Conservation (phyloP, 176 grass and related monocot genomes). For the Cymbopogon citratus region DNA sequence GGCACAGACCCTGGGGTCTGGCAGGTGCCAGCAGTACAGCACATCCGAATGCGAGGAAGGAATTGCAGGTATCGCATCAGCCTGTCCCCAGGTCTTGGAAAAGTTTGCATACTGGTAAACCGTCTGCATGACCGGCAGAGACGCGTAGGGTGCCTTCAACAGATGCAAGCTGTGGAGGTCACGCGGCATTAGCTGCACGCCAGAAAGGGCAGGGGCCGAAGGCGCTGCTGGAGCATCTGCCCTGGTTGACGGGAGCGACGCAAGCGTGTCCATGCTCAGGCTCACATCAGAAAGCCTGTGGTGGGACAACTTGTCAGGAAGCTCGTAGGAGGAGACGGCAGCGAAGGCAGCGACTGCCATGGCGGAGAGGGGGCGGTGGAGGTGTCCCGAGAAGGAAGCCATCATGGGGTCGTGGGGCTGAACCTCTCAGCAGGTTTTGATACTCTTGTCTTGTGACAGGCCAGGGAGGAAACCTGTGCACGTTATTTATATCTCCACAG, state of each 20-base stretch:
- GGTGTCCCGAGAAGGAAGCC: constrained; percentile 55
- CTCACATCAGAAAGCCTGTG: constrained; percentile 12
- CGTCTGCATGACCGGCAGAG: constrained; percentile 48
- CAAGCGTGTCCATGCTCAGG: neutral
- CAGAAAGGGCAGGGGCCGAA: constrained; percentile 2
- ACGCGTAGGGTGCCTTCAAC: constrained; percentile 23
- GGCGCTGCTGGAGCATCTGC: neutral
- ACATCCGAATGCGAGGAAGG: constrained; percentile 49
- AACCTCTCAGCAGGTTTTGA: neutral
- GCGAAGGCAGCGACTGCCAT: constrained; percentile 63
- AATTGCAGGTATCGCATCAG: neutral
- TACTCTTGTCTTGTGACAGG: neutral
- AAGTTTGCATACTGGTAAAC: constrained; percentile 74
- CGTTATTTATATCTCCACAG: neutral
- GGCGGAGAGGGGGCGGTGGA: constrained; percentile 76
- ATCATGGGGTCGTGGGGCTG: constrained; percentile 15
- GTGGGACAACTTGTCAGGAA: constrained; percentile 49
- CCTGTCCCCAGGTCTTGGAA: constrained; percentile 5
- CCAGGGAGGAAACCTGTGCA: neutral
- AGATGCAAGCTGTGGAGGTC: neutral
- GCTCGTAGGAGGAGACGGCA: constrained; percentile 56
- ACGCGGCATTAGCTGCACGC: constrained; percentile 12
- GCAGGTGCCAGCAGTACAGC: constrained; percentile 86
- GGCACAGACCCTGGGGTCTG: constrained; percentile 34
- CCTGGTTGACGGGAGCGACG: neutral